Evolutionary conservation across 768 basidiomycete genomes (phyloP).

Genomic region (Lyophyllum decastes): DNA sequence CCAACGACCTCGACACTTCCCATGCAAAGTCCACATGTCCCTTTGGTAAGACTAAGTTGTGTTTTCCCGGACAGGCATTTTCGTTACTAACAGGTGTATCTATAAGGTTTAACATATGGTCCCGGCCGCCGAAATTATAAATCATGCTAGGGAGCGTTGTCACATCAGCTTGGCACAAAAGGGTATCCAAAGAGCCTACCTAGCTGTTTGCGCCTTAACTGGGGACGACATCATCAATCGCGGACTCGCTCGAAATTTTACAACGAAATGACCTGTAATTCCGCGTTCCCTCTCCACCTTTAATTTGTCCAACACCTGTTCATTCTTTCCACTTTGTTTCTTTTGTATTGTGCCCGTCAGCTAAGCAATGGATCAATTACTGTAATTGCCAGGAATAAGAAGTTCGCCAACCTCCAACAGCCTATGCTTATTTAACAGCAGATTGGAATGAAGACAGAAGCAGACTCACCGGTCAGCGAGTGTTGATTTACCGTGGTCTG

Average conservation of each 20-base stretch:
- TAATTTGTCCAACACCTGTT: slow-evolving; percentile 88
- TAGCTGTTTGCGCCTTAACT: slow-evolving; percentile 97
- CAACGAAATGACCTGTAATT: slow-evolving; percentile 72
- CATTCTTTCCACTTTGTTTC: slow-evolving; percentile 65
- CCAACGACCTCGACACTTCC: slow-evolving; percentile 91
- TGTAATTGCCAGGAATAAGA: background rate
- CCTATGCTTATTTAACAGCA: slow-evolving; percentile 35
- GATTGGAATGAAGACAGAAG: background rate
- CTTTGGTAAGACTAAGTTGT: slow-evolving; percentile 29
- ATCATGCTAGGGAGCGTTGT: slow-evolving; percentile 65
- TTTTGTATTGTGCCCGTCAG: slow-evolving; percentile 85
- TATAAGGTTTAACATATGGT: slow-evolving; percentile 87
- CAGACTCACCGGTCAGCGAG: slow-evolving; percentile 76
- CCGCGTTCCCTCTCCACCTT: slow-evolving; percentile 97
- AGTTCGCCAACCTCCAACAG: slow-evolving; percentile 66
- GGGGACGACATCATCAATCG: slow-evolving; percentile 3
- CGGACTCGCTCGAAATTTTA: background rate
- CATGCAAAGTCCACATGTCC: slow-evolving; percentile 99
- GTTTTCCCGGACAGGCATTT: background rate
- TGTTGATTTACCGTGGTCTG: slow-evolving; percentile 94
- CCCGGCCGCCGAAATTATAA: slow-evolving; percentile 51
- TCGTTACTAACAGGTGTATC: slow-evolving; percentile 78
- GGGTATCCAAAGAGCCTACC: slow-evolving; percentile 38
- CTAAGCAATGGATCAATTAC: slow-evolving; percentile 40
- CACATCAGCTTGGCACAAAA: background rate